Percentiles rank a stretch among this genome's conserved stretches.
These are phyloP conservation scores for Sedum album DNA, from an alignment of 164 flowering plant species.

Conservation along the genomic window DNA sequence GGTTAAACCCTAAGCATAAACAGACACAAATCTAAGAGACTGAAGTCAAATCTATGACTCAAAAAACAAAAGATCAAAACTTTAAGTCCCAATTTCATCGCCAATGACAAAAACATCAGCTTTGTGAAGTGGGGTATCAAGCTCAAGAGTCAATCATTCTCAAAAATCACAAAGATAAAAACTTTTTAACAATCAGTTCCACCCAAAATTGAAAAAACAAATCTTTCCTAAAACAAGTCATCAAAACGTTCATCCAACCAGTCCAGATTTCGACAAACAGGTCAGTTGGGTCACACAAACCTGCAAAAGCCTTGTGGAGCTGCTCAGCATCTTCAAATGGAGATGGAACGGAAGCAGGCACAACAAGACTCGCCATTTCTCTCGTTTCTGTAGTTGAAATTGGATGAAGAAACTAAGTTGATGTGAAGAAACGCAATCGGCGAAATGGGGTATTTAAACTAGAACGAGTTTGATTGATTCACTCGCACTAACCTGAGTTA, in stretches of 20 bases:
- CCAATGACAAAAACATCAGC: neutral
- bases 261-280: neutral
- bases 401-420: neutral
- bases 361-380: constrained; percentile 39
- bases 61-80: too few relatives aligned
- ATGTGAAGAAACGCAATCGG: neutral
- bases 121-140: neutral
- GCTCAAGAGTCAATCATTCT: neutral
- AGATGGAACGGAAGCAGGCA: constrained; percentile 40
- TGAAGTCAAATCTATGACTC: neutral
- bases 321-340: constrained; percentile 45
- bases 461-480: neutral
- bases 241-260: neutral
- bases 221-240: neutral
- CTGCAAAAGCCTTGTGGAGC: constrained; percentile 52
- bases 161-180: neutral
- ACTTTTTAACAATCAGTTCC: neutral
- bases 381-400: neutral
- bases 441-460: neutral
- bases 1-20: neutral
- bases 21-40: neutral
- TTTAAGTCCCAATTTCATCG: neutral
- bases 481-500: too few relatives aligned
- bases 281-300: constrained; percentile 12
- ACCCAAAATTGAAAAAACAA: neutral